Base-by-base conservation (phyloP, 257 asterid species). In the Lycium ferocissimum region DNA sequence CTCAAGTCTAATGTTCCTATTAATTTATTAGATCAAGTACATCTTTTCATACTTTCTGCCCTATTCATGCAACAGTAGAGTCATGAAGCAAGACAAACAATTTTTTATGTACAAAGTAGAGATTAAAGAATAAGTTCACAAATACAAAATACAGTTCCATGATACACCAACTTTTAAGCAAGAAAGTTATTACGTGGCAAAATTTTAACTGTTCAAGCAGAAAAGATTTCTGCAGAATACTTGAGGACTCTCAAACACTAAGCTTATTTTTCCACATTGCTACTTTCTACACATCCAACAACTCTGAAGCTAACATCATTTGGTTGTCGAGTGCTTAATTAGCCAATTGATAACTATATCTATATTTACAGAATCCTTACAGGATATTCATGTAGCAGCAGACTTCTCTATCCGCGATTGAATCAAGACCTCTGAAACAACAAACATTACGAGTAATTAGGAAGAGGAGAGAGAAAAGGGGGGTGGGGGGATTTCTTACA, bases 371-470 rank as follows among this genome's bases (percentile, higher is more conserved):
- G 92, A 88, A 3, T 94, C 97, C 92, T 93, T 95, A 91, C 98
- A 95, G 18, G 98, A 95, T 88, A 94, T n/a, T 94, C 98, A 95
- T 95, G 40, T 94, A 94, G 92, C 98, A 93, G 92, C 98, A 93
- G 33, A 95, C 98, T 90, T 95, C 98, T 86, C 98, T 91, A 86
- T 93, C 95, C 4, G 89, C 54, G 51, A 93, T 86, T 15, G 94
- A 88, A 45, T 85, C 90, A 47, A 92, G 89, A 85, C 88, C 94
- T 87, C 97, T 94, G 89, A 10, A 12, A 75, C 61, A 85, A 51
- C 12, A 78, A 10, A 3, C 38, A 81, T 9, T 61, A 40, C 9
- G 6, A 84, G 58, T 4, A 47, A 26, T 37, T 67, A 40, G 56
- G 18, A 38, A 49, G 11, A 49, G 7, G 11, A 49, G 54, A 7